Conservation (phyloP, 1,139 yeast genomes). For the Saccharomyces uvarum region DNA sequence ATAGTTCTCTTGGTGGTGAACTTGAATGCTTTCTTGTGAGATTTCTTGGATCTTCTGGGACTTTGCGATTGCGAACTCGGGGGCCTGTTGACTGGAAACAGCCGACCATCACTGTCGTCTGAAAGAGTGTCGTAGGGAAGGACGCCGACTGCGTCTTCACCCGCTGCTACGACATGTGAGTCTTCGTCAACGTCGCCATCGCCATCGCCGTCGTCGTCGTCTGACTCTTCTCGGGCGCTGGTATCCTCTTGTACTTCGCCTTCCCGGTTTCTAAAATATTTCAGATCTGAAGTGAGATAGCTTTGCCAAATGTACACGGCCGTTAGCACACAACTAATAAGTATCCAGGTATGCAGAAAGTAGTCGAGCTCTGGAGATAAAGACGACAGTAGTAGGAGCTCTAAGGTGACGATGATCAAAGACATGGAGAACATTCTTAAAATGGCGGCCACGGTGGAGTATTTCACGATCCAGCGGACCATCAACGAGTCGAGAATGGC, state of each 20-base stretch:
- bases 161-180: background rate
- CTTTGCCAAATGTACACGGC: conserved; percentile 79
- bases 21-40: conserved; percentile 11
- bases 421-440: conserved; percentile 79
- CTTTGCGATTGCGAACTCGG: background rate
- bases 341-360: conserved; percentile 83
- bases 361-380: conserved; percentile 50
- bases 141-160: background rate
- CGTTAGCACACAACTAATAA: conserved; percentile 78
- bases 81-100: background rate
- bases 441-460: conserved; percentile 81
- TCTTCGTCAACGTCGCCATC: background rate
- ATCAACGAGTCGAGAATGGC: conserved; percentile 82
- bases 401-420: conserved; percentile 59
- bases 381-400: conserved; percentile 58
- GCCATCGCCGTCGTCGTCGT: conserved; percentile 1
- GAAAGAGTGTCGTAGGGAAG: background rate
- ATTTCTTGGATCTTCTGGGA: conserved; percentile 3
- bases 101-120: background rate
- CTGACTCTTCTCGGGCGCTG: background rate
- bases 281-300: conserved; percentile 80
- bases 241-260: conserved; percentile 6
- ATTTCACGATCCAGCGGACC: conserved; percentile 89
- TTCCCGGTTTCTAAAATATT: conserved; percentile 39
- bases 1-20: conserved; percentile 46